A percentile compares a stretch with the other conserved stretches of the same genome.
Conservation (phyloP, 352 stramenopile genomes). For the Thalassiosira mediterranea region DNA sequence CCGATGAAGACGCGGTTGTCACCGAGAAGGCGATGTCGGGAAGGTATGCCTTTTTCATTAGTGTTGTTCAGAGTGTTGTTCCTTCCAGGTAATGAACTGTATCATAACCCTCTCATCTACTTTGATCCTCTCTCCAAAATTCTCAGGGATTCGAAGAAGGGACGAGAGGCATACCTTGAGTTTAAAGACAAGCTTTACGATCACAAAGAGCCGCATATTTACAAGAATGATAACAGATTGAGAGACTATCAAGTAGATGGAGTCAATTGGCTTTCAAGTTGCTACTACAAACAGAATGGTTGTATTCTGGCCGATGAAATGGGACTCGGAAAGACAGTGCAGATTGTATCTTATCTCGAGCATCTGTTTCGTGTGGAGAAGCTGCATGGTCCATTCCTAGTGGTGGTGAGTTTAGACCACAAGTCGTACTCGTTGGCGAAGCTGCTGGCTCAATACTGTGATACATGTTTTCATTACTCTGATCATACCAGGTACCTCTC, state of each 20-base stretch:
- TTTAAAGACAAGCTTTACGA: conserved; percentile 83
- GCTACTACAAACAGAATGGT: conserved; percentile 95
- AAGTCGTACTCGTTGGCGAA: no score
- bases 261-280: conserved; percentile 99
- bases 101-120: no score
- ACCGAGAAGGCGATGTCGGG: conserved; percentile 58
- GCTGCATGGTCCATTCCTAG: conserved; percentile 91
- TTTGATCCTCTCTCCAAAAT: no score
- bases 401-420: no score
- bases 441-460: conserved; percentile 82
- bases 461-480: neutral
- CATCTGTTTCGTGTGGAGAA: conserved; percentile 95
- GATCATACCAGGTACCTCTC: conserved; percentile 54
- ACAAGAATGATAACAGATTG: conserved; percentile 90
- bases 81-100: no score
- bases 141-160: conserved; percentile 74
- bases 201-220: conserved; percentile 69
- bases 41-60: no score
- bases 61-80: no score
- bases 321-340: conserved; percentile 93
- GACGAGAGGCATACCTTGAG: conserved; percentile 78
- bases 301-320: conserved; percentile 99
- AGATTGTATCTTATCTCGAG: conserved; percentile 94
- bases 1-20: conserved; percentile 70
- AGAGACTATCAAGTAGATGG: conserved; percentile 99